Evolutionary conservation across 768 basidiomycete species (phyloP).

Genomic region (Boletus rufocinnamomeus): DNA sequence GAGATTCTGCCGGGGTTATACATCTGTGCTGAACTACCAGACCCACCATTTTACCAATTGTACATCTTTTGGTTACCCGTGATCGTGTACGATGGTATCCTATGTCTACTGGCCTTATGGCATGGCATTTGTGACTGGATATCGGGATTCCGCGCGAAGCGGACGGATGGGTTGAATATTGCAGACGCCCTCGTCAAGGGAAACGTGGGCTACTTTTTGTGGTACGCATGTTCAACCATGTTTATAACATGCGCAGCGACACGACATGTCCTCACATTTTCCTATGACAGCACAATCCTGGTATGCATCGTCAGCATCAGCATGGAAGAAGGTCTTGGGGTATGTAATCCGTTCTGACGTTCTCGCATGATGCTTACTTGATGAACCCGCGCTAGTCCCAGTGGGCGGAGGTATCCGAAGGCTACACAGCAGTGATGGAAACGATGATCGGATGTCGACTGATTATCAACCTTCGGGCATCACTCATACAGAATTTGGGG

Average conservation of each 20-base stretch:
- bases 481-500: background rate
- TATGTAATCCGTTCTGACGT: background rate
- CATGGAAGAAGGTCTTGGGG: conserved; percentile 2
- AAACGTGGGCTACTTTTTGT: conserved; percentile 18
- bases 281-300: conserved; percentile 15
- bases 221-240: conserved; percentile 7
- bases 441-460: conserved; percentile 15
- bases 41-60: background rate
- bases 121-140: too few species aligned
- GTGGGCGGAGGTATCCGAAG: conserved; percentile 9
- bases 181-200: conserved; percentile 15
- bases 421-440: conserved; percentile 8
- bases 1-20: background rate
- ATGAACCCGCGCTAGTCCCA: background rate
- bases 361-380: background rate
- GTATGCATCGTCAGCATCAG: conserved; percentile 1
- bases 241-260: background rate
- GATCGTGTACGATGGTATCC: background rate
- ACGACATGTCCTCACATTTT: background rate
- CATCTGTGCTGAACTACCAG: background rate
- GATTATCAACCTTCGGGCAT: conserved; percentile 8
- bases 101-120: background rate
- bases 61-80: conserved; percentile 2
- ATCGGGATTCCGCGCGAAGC: too few species aligned
- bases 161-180: background rate